phyloP scores from a whole-genome alignment of 2,329 filamentous ascomycete genomes.

The Ophiostoma sp. region DNA sequence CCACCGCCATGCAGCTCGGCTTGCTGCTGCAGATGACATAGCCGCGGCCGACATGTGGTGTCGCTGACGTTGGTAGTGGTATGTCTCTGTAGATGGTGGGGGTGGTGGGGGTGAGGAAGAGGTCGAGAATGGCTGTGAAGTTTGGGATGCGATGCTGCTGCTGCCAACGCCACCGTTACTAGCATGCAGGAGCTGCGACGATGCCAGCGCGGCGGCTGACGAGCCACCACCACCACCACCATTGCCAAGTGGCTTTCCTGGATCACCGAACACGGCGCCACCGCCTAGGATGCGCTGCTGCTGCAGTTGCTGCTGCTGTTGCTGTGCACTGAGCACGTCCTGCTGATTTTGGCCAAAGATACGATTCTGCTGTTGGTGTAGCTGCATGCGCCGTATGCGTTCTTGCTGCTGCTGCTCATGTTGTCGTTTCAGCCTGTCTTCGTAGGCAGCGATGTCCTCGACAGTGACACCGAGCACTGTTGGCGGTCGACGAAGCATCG shows the following conservation, averaged over 20 bases:
- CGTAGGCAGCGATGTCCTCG: constrained; percentile 65
- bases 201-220: background rate
- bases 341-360: constrained; percentile 12
- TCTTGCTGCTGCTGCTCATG: constrained; percentile 21
- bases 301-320: constrained; percentile 7
- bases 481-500: constrained; percentile 48
- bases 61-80: constrained; percentile 10
- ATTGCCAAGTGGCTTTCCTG: background rate
- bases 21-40: constrained; percentile 20
- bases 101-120: constrained; percentile 20
- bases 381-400: constrained; percentile 16
- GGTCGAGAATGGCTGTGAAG: background rate
- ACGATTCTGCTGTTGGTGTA: constrained; percentile 15
- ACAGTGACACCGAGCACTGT: constrained; percentile 63
- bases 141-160: background rate
- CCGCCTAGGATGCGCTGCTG: constrained; percentile 6
- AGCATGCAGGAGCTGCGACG: background rate
- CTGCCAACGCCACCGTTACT: background rate
- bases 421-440: constrained; percentile 47
- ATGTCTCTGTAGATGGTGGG: constrained; percentile 9
- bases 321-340: background rate
- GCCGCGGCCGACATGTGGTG: constrained; percentile 18
- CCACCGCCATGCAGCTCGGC: constrained; percentile 17
- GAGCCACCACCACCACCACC: background rate
- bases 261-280: background rate